Base-by-base conservation (phyloP, 2,329 filamentous ascomycete genomes). In the Epichloe brachyelytri region DNA sequence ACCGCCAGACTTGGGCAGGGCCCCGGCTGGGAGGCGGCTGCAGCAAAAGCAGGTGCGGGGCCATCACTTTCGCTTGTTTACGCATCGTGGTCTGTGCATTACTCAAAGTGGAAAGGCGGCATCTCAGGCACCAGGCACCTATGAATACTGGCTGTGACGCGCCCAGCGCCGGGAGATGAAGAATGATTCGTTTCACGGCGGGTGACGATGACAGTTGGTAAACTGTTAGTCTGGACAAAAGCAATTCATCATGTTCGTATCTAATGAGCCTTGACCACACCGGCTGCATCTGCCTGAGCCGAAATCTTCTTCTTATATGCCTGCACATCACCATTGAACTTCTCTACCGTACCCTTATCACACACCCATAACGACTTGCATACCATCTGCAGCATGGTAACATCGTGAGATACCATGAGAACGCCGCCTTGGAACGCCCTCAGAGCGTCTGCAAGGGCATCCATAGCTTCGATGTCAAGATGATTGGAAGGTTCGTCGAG, bases 401-500 rank as follows among this genome's bases (percentile, higher is more conserved):
- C 93, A 65, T 98, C 93, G 85, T 98, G 93, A 63, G 87, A 95
- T 52, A 98, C 93, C 89, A 98, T 97, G 61, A 98, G 74, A 51
- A 98, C 90, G 66, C 93, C 93, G 55, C 93, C 93, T 71, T 95
- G 79, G 72, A 97, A 98, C 57, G 83, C 80, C 59, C 82, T 78
- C 59, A 98, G 74, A 15, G 93, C 93, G 33, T 85, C 82, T 4
- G 88, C 84, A 49, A 98, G 75, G 11, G 93, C 91, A 67, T 98
- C 93, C 93, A 98, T 96, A 57, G 93, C 93, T 69, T 98, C 93
- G 60, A 98, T 97, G 80, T 98, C 93, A 61, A 98, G 75, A 69
- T 98, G 93, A 74, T 98, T 98, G 57, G 88, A 95, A 66, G 93
- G 93, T 70, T 98, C 93, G 78, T 98, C 93, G 48, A 98, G 86